phyloP scores from a whole-genome alignment of 768 basidiomycete species.

The Suillus discolor region DNA sequence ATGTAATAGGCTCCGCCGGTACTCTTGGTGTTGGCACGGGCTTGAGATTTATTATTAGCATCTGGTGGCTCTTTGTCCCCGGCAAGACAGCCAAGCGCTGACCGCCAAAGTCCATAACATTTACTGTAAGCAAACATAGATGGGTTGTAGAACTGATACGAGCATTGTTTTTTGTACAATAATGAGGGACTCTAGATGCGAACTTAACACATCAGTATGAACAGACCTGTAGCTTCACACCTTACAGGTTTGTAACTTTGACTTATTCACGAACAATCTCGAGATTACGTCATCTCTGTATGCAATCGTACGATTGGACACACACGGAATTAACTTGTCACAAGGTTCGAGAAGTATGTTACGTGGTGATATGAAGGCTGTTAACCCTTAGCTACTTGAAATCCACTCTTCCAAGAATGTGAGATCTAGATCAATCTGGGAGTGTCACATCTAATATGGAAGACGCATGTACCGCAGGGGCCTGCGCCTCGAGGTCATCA shows the following conservation, averaged over 20 bases:
- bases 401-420: neutral
- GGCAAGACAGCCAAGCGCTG: constrained; percentile 2
- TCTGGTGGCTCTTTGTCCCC: constrained; percentile 66
- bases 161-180: neutral
- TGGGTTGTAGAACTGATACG: neutral
- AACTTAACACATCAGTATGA: neutral
- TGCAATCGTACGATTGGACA: neutral
- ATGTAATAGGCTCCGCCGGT: constrained; percentile 55
- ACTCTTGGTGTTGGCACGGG: constrained; percentile 66
- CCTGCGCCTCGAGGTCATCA: neutral
- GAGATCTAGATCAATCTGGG: neutral
- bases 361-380: neutral
- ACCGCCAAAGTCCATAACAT: neutral
- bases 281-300: neutral
- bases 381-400: neutral
- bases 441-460: neutral
- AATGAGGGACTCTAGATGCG: neutral
- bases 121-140: constrained; percentile 6
- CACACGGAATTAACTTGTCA: neutral
- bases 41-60: constrained; percentile 58
- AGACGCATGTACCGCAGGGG: neutral
- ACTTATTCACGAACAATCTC: neutral
- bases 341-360: constrained; percentile 5
- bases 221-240: neutral
- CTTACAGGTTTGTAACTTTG: neutral